Base-by-base conservation (phyloP, 164 flowering plant species). In the Vitis rotundifolia region DNA sequence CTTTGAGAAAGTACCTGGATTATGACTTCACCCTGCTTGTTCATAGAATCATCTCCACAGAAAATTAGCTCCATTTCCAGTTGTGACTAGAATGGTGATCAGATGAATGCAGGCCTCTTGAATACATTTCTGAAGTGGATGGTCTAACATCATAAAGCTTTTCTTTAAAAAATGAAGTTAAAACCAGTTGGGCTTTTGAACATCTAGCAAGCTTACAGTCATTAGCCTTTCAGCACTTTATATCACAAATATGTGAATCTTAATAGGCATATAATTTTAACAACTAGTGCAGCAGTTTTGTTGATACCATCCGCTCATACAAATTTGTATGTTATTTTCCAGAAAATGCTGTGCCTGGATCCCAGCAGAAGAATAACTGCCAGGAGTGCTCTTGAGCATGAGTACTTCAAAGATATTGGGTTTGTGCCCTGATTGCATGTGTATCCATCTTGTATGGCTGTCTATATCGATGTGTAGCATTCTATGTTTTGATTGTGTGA, bases 291-390 rank as follows among this genome's bases (percentile, higher is more conserved):
- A 37, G 44, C 44, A 22, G 26, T 22, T 22, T 22, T 22, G 26
- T 22, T 22, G 1, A 22, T 22, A 37, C 44, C 7, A 37, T 37
- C 7, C 5, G 44, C 44, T 37, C 2, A 37, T 6, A 37, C 44
- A 37, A 37, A 37, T 37, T 37, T 37, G 44, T 37, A 6, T 37
- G 44, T 37, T 37, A 37, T 49, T 12, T 68, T 64, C 28, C 91
- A 94, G 98, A 92, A 92, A 89, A 91, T 94, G 98, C 93, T 94
- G 8, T 79, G 78, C 79, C 78, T 89, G 89, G 98, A 94, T 75
- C 98, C 98, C 52, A 88, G 88, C 82, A 85, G 74, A 82, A 88
- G 98, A 85, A 85, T 94, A 12, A 92, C 97, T 9, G 98, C 98
- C 18, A 81, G 92, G 79, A 81, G 49, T 73, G 98, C 97, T 10